Conservation (phyloP, 495 filamentous ascomycete species). For the Parachaetomium inaequale region DNA sequence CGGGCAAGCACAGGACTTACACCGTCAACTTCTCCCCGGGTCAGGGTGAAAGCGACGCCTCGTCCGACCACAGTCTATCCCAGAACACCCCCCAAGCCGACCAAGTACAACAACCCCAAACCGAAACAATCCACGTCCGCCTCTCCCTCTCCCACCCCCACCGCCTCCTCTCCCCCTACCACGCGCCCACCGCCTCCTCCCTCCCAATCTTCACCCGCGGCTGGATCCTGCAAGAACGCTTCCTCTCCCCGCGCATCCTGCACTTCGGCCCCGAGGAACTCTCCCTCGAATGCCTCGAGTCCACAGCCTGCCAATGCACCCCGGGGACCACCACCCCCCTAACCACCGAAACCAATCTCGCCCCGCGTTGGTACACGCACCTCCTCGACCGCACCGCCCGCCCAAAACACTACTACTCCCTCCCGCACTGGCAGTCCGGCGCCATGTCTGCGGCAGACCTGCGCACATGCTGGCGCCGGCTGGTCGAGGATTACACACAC, state of each 20-base stretch:
- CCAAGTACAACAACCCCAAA: too few species aligned
- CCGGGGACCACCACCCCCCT: not conserved
- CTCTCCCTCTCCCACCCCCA: slow-evolving; percentile 2
- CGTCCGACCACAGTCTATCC: not conserved
- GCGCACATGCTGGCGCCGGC: slow-evolving; percentile 5
- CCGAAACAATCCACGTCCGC: slow-evolving; percentile 15
- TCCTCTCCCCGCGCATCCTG: slow-evolving; percentile 20
- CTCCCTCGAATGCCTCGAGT: slow-evolving; percentile 16
- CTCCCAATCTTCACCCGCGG: slow-evolving; percentile 21
- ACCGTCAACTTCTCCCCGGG: not conserved
- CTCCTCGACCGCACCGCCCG: not conserved
- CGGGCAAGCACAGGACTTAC: not conserved
- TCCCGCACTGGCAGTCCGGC: not conserved
- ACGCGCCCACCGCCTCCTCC: not conserved
- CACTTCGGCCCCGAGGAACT: slow-evolving; percentile 25
- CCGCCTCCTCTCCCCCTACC: slow-evolving; percentile 5
- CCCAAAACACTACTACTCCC: slow-evolving; percentile 14
- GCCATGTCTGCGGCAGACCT: not conserved
- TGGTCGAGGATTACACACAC: slow-evolving; percentile 20
- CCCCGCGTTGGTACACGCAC: slow-evolving; percentile 1
- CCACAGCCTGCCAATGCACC: slow-evolving; percentile 21
- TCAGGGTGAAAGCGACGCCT: not conserved
- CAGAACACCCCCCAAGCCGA: not conserved
- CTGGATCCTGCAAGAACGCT: slow-evolving; percentile 26
- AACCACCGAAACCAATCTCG: not conserved